phyloP scores from a whole-genome alignment of 2,329 filamentous ascomycete species.

The Monosporascus sp. region DNA sequence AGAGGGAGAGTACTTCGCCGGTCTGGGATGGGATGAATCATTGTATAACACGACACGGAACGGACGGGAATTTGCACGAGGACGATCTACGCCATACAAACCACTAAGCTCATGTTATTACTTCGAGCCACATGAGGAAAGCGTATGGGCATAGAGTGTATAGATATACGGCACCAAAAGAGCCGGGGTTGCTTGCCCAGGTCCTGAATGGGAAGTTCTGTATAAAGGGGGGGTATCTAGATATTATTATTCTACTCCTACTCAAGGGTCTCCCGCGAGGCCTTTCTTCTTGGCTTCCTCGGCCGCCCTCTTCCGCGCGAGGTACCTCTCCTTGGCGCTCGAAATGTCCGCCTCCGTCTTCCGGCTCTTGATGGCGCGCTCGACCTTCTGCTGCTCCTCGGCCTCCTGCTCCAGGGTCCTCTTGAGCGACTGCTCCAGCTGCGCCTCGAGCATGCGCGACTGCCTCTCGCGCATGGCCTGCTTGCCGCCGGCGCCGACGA shows the following conservation, averaged over 20 bases:
- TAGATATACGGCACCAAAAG: constrained; percentile 2
- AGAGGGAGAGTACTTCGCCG: not conserved
- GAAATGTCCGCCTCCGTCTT: constrained; percentile 74
- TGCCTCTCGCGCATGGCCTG: constrained; percentile 70
- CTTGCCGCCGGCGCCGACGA: constrained; percentile 46
- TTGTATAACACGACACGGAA: not conserved
- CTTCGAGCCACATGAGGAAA: not conserved
- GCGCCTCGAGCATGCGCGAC: constrained; percentile 71
- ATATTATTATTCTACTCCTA: constrained; percentile 6
- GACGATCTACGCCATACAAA: not conserved
- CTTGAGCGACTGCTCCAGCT: constrained; percentile 69
- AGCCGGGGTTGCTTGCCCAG: no score
- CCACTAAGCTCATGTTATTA: no score
- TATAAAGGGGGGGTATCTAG: constrained; percentile 6
- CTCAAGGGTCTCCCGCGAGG: constrained; percentile 7
- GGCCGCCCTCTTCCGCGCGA: constrained; percentile 69
- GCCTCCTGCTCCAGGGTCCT: constrained; percentile 65
- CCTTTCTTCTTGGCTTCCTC: constrained; percentile 58
- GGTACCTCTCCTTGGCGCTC: constrained; percentile 72
- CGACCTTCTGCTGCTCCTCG: constrained; percentile 54
- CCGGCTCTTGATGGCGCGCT: constrained; percentile 65
- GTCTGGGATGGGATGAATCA: not conserved
- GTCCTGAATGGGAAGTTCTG: not conserved
- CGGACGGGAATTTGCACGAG: not conserved
- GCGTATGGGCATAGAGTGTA: constrained; percentile 19